Base-by-base conservation (phyloP, 2,329 filamentous ascomycete genomes). In the Alternaria viburni region DNA sequence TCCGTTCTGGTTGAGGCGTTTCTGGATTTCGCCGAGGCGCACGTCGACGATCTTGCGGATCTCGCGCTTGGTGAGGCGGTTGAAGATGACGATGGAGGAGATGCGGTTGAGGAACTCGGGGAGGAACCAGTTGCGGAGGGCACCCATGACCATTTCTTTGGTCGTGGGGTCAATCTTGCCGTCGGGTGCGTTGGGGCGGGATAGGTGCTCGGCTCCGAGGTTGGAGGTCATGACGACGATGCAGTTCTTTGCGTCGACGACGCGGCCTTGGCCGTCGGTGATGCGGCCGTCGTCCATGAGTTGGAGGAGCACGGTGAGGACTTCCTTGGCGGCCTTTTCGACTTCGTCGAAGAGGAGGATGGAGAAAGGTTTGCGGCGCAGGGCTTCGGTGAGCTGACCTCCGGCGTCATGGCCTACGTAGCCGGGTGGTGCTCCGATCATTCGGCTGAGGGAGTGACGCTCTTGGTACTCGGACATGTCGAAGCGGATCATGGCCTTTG, bases 391-490 rank as follows among this genome's bases (percentile, higher is more conserved):
- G 57, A 99, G 88, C 80, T 99, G 96, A 57, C 96, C 96, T 72
- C 96, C 96, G 30, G 96, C 89, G 76, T 99, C 96, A 78, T 99
- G 95, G 15, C 96, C 96, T 63, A 99, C 94, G 71, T 99, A 99
- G 68, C 96, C 96, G 5, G 96, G 96, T 19, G 96, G 96, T 19
- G 96, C 94, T 78, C 96, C 96, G 72, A 99, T 99, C 93, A 99
- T 97, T 64, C 96, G 90, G 79, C 93, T 97, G 13, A 99, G 88
- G 1, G 95, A 91, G 80, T 99, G 96, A 6, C 95, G 91, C 82
- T 99, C 96, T 81, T 99, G 96, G 81, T 99, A 99, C 81, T 99
- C 96, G 6, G 95, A 98, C 96, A 99, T 99, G 79, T 99, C 96
- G 83, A 99, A 97, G 43, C 96, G 91, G 74, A 99, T 97, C 96